Evolutionary conservation across 2,329 filamentous ascomycete genomes (phyloP).

Genomic region (Epichloe amarillans): DNA sequence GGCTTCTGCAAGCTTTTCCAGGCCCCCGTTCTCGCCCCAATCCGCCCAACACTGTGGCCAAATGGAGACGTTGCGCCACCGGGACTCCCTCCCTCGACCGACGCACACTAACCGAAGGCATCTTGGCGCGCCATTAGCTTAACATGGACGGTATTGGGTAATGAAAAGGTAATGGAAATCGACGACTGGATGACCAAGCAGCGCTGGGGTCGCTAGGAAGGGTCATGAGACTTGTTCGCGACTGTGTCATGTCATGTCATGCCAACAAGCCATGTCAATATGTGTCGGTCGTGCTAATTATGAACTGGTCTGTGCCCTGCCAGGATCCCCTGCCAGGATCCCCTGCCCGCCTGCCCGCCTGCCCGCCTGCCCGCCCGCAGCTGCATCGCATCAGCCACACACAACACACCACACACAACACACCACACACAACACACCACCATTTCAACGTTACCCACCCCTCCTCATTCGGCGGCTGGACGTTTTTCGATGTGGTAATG

Average conservation of each 20-base stretch:
- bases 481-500: constrained; percentile 9
- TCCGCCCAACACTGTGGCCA: background rate
- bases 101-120: background rate
- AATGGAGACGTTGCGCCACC: background rate
- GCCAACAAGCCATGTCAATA: too few relatives aligned
- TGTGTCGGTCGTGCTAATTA: too few relatives aligned
- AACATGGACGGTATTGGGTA: constrained; percentile 7
- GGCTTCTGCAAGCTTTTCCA: background rate
- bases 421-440: background rate
- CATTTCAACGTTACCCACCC: background rate
- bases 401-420: background rate
- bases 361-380: too few relatives aligned
- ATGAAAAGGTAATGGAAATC: constrained; percentile 12
- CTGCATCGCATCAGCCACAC: too few relatives aligned
- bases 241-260: background rate
- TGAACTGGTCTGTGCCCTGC: too few relatives aligned
- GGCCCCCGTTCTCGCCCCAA: background rate
- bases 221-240: constrained; percentile 4
- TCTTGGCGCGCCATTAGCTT: constrained; percentile 4
- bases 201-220: background rate
- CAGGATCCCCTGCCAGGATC: too few relatives aligned
- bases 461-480: background rate
- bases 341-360: too few relatives aligned
- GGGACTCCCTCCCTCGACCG: too few relatives aligned
- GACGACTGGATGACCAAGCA: background rate